Evolutionary conservation across 495 filamentous ascomycete species (phyloP).

Genomic region (Penicillium angulare): DNA sequence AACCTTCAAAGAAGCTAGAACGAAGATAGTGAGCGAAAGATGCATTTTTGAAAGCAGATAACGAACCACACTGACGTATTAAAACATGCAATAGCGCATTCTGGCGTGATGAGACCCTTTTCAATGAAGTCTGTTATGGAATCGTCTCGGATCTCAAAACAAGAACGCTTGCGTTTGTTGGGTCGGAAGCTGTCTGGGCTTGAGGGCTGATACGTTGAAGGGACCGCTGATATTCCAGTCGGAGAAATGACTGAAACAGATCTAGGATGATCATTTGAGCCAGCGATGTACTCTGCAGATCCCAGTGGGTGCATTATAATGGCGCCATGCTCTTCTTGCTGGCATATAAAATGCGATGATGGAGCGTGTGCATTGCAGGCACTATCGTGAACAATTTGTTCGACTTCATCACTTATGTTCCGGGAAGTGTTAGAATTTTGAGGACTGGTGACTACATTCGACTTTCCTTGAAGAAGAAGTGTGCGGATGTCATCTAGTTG

Average conservation of each 20-base stretch:
- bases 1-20: conserved; percentile 44
- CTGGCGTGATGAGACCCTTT: conserved; percentile 33
- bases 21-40: neutral
- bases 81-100: conserved; percentile 34
- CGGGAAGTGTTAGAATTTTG: neutral
- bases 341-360: conserved; percentile 2
- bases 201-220: conserved; percentile 3
- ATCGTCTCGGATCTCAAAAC: conserved; percentile 36
- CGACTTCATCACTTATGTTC: conserved; percentile 4
- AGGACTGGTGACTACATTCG: neutral
- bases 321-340: neutral
- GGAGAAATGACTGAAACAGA: conserved; percentile 17
- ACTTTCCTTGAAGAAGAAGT: conserved; percentile 15
- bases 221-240: conserved; percentile 4
- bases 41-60: no score
- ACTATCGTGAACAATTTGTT: conserved; percentile 2
- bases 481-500: conserved; percentile 31
- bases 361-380: conserved; percentile 8
- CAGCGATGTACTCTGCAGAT: neutral
- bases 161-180: conserved; percentile 29
- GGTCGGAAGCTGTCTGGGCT: conserved; percentile 5
- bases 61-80: conserved; percentile 25
- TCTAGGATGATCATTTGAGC: conserved; percentile 3
- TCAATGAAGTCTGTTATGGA: conserved; percentile 36
- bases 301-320: neutral